phyloP scores from a whole-genome alignment of 768 basidiomycete genomes.

The Myochromella boudieri region DNA sequence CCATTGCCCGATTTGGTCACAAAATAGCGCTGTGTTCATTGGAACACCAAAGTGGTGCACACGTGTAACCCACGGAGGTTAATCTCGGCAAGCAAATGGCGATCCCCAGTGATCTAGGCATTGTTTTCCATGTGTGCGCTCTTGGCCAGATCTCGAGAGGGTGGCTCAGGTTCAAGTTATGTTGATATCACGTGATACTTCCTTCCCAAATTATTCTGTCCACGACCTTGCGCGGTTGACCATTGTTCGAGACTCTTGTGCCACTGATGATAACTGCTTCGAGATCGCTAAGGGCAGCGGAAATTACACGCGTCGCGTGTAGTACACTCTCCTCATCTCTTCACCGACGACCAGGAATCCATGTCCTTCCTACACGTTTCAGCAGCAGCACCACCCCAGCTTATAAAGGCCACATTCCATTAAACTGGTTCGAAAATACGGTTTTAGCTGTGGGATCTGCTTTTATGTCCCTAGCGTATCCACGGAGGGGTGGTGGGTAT shows the following conservation, averaged over 20 bases:
- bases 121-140: conserved; percentile 11
- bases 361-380: conserved; percentile 11
- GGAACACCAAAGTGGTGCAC: neutral
- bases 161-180: neutral
- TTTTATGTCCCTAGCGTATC: conserved; percentile 73
- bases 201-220: neutral
- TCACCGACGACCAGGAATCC: neutral
- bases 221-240: neutral
- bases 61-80: no score
- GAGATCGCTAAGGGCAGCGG: conserved; percentile 1
- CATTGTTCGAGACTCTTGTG: no score
- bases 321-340: no score
- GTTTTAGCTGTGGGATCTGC: conserved; percentile 87
- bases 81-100: no score
- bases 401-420: conserved; percentile 80
- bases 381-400: conserved; percentile 40
- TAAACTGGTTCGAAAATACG: conserved; percentile 80
- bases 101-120: no score
- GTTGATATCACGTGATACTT: no score
- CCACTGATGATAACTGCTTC: conserved; percentile 2
- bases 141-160: neutral
- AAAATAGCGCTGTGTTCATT: no score
- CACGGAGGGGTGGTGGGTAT: conserved; percentile 77
- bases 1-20: no score
- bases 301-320: neutral